phyloP scores from a whole-genome alignment of 306 rosid species.

The Senna tora region DNA sequence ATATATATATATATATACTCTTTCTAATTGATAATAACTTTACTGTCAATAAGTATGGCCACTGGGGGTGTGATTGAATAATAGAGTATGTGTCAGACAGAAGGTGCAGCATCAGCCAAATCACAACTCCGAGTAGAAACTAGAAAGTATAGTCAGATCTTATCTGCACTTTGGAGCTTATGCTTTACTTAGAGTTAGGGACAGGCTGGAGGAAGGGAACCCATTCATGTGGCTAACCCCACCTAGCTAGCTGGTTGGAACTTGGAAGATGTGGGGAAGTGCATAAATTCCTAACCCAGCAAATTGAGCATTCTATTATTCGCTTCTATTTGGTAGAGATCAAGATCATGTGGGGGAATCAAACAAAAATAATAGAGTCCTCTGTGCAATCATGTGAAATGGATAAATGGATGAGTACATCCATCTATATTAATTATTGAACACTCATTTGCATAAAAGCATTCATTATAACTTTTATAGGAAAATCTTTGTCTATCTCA shows the following conservation, averaged over 20 bases:
- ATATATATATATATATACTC: too few species aligned
- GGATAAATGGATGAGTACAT: constrained; percentile 15
- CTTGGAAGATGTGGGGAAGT: constrained; percentile 34
- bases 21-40: not conserved
- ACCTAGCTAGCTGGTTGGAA: constrained; percentile 19
- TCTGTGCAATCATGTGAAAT: constrained; percentile 2
- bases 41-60: constrained; percentile 23
- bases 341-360: constrained; percentile 7
- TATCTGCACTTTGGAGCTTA: constrained; percentile 41
- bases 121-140: constrained; percentile 10
- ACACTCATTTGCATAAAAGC: not conserved
- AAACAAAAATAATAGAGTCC: not conserved
- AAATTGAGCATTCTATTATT: constrained; percentile 23
- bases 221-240: constrained; percentile 55
- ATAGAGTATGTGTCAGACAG: constrained; percentile 40
- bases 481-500: too few species aligned
- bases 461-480: too few species aligned
- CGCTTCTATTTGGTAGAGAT: constrained; percentile 19
- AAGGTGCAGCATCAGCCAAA: constrained; percentile 39
- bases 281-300: constrained; percentile 27
- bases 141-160: constrained; percentile 42
- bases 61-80: constrained; percentile 44
- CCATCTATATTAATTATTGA: not conserved
- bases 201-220: constrained; percentile 63
- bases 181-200: too few species aligned